Evolutionary conservation across 257 asterid genomes (phyloP), one percentile per base, ranked within the genome.

Genomic region (Solanum corneliomulleri): DNA sequence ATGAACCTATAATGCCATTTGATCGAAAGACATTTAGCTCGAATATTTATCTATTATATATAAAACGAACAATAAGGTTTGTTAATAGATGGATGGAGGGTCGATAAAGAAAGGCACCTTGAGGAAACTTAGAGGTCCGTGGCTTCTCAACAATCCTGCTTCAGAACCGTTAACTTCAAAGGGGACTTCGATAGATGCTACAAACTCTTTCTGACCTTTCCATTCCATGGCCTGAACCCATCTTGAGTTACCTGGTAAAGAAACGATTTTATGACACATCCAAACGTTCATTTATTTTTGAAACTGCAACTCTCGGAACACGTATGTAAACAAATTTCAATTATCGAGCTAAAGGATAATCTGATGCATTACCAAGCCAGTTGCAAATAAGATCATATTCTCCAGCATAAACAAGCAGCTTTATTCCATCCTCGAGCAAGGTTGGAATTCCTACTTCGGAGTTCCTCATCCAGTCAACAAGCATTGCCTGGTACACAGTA

Each of bases 151-250:
- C 84, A 90, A 45, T 87, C 99, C 99, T 37, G 99, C 98, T 90
- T 93, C 94, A 71, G 97, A 84, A 85, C 95, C 93, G 86, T 92
- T 91, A 45, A 96, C 98, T 88, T 91, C 89, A 86, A 96, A 96
- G 85, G 97, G 91, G 82, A 92, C 91, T 85, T 93, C 96, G 78
- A 94, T 35, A 76, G 98, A 90, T 70, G 92, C 91, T 72, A 78
- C 91, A 58, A 95, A 96, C 88, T 92, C 98, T 35, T 94, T 90
- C 89, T 93, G 93, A 76, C 99, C 98, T 87, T 92, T 91, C 99
- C 99, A 96, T 91, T 95, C 91, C 99, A 96, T 96, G 70, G 97
- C 95, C 75, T 95, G 97, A 85, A 96, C 99, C 99, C 99, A 96
- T 86, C 99, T 96, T 69, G 98, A 95, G 89, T 95, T 96, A 89